Conservation (phyloP, 306 rosid genomes). For the Cucurbita maxima region DNA sequence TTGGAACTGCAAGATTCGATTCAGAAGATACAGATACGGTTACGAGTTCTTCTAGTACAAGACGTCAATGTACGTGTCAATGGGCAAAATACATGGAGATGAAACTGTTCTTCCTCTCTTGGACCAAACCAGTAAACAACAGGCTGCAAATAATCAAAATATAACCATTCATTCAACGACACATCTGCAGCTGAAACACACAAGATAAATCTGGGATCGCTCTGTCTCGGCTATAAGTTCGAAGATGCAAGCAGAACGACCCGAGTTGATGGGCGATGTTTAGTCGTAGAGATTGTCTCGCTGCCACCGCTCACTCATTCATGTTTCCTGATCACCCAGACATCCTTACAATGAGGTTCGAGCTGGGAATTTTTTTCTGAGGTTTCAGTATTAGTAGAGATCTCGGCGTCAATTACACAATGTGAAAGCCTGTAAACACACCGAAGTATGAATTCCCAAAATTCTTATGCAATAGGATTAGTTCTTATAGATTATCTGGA, state of each 20-base stretch:
- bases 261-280: conserved; percentile 22
- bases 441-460: conserved; percentile 10
- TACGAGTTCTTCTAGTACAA: conserved; percentile 7
- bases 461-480: neutral
- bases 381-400: conserved; percentile 63
- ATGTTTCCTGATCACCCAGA: conserved; percentile 48
- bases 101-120: conserved; percentile 12
- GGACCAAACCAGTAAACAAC: conserved; percentile 14
- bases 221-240: conserved; percentile 9
- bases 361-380: conserved; percentile 49
- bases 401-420: conserved; percentile 36
- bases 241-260: conserved; percentile 28
- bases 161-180: neutral
- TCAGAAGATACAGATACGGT: conserved; percentile 20
- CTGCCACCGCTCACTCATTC: conserved; percentile 15
- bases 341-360: conserved; percentile 49
- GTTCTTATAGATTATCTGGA: neutral
- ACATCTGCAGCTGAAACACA: conserved; percentile 17
- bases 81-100: conserved; percentile 19
- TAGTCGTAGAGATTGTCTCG: conserved; percentile 9
- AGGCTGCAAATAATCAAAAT: conserved; percentile 5
- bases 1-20: conserved; percentile 9
- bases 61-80: conserved; percentile 20
- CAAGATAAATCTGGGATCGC: conserved; percentile 11
- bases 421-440: conserved; percentile 17